A percentile compares a stretch with the other conserved stretches of the same genome.
phyloP scores from a whole-genome alignment of 768 basidiomycete genomes.

The Pisolithus albus region DNA sequence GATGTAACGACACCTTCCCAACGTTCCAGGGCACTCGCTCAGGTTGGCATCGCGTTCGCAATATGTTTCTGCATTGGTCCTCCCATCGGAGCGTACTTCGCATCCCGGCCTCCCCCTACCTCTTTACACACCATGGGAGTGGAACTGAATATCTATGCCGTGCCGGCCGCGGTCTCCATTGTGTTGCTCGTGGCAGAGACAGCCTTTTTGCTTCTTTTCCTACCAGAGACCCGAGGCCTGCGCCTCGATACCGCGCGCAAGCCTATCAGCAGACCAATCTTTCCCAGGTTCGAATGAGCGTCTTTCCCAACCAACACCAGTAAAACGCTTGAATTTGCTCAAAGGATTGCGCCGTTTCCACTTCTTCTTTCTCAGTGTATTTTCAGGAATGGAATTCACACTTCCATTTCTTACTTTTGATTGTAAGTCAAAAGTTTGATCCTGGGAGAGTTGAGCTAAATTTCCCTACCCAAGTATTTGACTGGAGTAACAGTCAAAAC shows the following conservation, averaged over 20 bases:
- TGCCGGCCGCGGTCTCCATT: constrained; percentile 81
- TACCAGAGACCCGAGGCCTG: constrained; percentile 82
- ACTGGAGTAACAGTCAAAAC: constrained; percentile 87
- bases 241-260: constrained; percentile 11
- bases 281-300: constrained; percentile 13
- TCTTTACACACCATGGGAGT: constrained; percentile 47
- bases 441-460: neutral
- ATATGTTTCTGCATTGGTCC: constrained; percentile 92
- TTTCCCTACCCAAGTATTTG: constrained; percentile 52
- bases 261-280: constrained; percentile 14
- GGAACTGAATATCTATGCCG: constrained; percentile 83
- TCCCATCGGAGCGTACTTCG: constrained; percentile 93
- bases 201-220: constrained; percentile 57
- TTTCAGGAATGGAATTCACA: constrained; percentile 96
- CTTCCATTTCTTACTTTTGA: constrained; percentile 93
- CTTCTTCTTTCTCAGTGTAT: constrained; percentile 80
- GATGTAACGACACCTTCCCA: constrained; percentile 79
- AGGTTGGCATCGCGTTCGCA: constrained; percentile 94
- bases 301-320: constrained; percentile 16
- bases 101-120: constrained; percentile 70
- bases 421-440: constrained; percentile 39
- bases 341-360: constrained; percentile 61
- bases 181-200: constrained; percentile 76
- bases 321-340: constrained; percentile 53
- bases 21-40: constrained; percentile 79